These are phyloP conservation scores for Camelina hispida DNA, from an alignment of 345 rosid species.

Conservation along the genomic window DNA sequence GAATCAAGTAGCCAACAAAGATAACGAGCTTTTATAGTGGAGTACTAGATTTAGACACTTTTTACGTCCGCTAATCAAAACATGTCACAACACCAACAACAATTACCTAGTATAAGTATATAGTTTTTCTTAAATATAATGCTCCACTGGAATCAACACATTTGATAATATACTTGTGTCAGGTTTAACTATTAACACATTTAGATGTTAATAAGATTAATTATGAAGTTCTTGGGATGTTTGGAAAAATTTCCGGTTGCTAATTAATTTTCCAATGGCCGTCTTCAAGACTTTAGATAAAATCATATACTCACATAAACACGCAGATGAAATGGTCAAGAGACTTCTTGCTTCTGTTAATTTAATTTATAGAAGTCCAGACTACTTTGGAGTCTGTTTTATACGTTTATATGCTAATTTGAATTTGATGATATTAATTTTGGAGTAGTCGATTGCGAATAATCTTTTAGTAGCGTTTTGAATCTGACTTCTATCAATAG, in stretches of 20 bases:
- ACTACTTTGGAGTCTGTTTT: background rate
- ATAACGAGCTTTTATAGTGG: slow-evolving; percentile 1
- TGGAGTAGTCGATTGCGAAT: background rate
- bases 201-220: background rate
- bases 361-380: background rate
- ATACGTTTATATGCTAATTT: background rate
- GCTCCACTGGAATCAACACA: background rate
- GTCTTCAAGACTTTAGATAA: background rate
- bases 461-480: background rate
- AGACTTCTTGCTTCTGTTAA: background rate
- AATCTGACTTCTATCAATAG: background rate
- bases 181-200: background rate
- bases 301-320: background rate
- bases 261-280: background rate
- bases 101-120: background rate
- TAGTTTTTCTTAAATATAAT: background rate
- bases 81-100: slow-evolving; percentile 3
- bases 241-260: background rate
- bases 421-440: background rate
- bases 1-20: background rate
- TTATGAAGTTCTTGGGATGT: background rate
- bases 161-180: background rate
- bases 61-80: slow-evolving; percentile 4
- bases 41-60: background rate
- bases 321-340: slow-evolving; percentile 1